Evolutionary conservation across 805 yeast species (phyloP), one percentile per base, ranked within the genome.

Genomic region (Ogataea neopini): DNA sequence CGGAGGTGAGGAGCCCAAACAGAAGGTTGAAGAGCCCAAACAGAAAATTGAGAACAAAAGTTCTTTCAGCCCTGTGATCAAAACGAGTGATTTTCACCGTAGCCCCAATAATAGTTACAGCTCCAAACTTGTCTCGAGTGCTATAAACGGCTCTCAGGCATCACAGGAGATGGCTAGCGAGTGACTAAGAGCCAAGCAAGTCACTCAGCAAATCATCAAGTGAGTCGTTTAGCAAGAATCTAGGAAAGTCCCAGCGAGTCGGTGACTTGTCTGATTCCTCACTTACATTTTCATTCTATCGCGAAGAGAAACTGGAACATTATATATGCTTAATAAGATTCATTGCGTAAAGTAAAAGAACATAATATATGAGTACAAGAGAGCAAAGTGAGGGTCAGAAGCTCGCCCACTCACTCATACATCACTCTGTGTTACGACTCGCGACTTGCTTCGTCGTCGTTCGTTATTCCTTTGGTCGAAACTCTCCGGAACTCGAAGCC

Each of bases 401-500:
- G n/a, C n/a, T n/a, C n/a, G n/a, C n/a, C n/a, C n/a, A n/a, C n/a
- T n/a, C n/a, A n/a, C n/a, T n/a, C n/a, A n/a, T n/a, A n/a, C n/a
- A n/a, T n/a, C n/a, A n/a, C n/a, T n/a, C n/a, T n/a, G n/a, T n/a
- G n/a, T n/a, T n/a, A n/a, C n/a, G n/a, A n/a, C n/a, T n/a, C n/a
- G n/a, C n/a, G n/a, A n/a, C n/a, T n/a, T n/a, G n/a, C n/a, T n/a
- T n/a, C n/a, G n/a, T n/a, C n/a, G n/a, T n/a, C n/a, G n/a, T n/a
- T n/a, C n/a, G n/a, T n/a, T n/a, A n/a, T n/a, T n/a, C 25, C 42
- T 52, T 55, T 6, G 32, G 20, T 13, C 42, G 48, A 26, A 43
- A 52, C 6, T 55, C 53, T 11, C 40, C 47, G 6, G 49, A 35
- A 17, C 38, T 47, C 11, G 57, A 51, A 13, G 62, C 62, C 14